Evolutionary conservation across 1,139 yeast species (phyloP).

Genomic region (Protomyces inundatus): DNA sequence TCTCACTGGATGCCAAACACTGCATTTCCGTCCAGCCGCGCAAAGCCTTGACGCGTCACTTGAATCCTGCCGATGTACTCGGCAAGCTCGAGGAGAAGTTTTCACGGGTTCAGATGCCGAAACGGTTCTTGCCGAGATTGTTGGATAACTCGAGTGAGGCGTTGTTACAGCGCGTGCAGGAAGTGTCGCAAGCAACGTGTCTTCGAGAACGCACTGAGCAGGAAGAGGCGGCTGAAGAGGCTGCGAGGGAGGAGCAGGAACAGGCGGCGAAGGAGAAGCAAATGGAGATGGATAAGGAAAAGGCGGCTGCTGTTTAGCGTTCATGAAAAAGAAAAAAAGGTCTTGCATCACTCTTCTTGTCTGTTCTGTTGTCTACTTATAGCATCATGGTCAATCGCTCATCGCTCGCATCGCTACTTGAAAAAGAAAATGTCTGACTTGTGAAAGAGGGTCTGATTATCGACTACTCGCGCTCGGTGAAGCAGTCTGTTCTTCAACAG

Average conservation of each 20-base stretch:
- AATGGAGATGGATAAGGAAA: no score
- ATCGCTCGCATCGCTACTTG: no score
- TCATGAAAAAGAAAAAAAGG: no score
- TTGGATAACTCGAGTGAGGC: background rate
- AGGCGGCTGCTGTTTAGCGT: no score
- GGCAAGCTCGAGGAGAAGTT: slow-evolving; percentile 78
- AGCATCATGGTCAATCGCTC: no score
- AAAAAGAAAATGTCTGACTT: no score
- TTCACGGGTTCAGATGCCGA: slow-evolving; percentile 81
- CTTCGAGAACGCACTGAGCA: background rate
- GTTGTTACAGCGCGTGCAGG: background rate
- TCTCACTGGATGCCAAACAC: slow-evolving; percentile 91
- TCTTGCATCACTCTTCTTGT: no score
- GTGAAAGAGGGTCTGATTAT: no score
- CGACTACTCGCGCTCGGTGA: background rate
- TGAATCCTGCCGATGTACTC: slow-evolving; percentile 84
- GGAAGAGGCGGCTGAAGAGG: background rate
- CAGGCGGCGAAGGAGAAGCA: background rate
- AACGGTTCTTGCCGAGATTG: slow-evolving; percentile 64
- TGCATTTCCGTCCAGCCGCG: slow-evolving; percentile 94
- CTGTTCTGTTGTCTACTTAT: no score
- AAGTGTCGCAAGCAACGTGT: background rate
- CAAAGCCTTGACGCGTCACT: slow-evolving; percentile 80
- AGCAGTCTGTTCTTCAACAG: background rate
- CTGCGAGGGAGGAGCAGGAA: background rate